These are phyloP conservation scores for Aspergillus steynii DNA, from an alignment of 495 filamentous ascomycete species.

Conservation along the genomic window DNA sequence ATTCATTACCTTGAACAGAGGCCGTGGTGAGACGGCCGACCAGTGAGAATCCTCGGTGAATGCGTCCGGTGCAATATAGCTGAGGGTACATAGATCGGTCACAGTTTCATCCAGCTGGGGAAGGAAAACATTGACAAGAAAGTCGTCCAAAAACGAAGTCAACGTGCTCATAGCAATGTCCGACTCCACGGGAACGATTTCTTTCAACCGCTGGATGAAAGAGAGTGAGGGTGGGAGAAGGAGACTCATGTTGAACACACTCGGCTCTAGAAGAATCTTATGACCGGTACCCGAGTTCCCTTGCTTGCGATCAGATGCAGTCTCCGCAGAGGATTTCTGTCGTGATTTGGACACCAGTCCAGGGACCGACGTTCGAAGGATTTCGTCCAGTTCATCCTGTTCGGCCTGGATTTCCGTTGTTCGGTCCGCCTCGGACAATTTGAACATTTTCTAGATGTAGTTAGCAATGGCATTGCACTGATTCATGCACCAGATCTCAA, in stretches of 20 bases:
- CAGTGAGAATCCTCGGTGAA: constrained; percentile 88
- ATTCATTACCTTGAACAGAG: constrained; percentile 71
- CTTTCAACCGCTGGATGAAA: constrained; percentile 88
- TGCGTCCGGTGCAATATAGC: constrained; percentile 79
- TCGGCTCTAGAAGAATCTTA: constrained; percentile 90
- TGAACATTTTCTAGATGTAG: constrained; percentile 70
- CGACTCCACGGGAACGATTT: constrained; percentile 80
- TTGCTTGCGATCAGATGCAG: constrained; percentile 39
- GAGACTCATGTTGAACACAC: constrained; percentile 96
- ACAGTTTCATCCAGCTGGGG: constrained; percentile 96
- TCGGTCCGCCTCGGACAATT: constrained; percentile 77
- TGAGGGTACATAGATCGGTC: constrained; percentile 78
- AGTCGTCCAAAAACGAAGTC: constrained; percentile 96
- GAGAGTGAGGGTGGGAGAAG: constrained; percentile 90
- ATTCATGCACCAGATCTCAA: not conserved
- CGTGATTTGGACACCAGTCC: constrained; percentile 84
- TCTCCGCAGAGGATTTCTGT: constrained; percentile 32
- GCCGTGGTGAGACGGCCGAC: constrained; percentile 70
- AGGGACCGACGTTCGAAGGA: constrained; percentile 86
- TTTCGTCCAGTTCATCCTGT: constrained; percentile 85
- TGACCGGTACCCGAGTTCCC: constrained; percentile 66
- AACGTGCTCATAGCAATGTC: constrained; percentile 85
- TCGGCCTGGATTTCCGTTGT: constrained; percentile 75
- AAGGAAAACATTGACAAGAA: constrained; percentile 96
- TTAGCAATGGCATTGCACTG: constrained; percentile 22